A percentile compares a stretch with the other conserved stretches of the same genome.
Conservation (phyloP, 2,329 filamentous ascomycete species). For the Fusarium zealandicum region DNA sequence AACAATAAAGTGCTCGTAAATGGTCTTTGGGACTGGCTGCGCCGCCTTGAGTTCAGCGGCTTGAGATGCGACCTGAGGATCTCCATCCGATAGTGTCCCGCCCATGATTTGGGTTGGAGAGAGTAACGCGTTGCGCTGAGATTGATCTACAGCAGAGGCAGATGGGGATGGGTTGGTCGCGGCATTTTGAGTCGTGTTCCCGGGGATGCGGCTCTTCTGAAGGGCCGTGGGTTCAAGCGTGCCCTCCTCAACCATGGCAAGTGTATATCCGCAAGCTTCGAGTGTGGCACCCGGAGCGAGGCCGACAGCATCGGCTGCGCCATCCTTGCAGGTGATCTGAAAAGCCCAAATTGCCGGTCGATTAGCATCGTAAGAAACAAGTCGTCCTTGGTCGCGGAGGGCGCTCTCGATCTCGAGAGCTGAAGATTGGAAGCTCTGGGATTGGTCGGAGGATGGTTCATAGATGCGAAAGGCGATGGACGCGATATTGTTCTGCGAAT, state of each 20-base stretch:
- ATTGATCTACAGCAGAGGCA: slow-evolving; percentile 50
- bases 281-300: slow-evolving; percentile 49
- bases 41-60: slow-evolving; percentile 34
- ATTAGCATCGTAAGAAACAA: slow-evolving; percentile 60
- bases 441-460: slow-evolving; percentile 55
- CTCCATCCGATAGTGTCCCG: slow-evolving; percentile 37
- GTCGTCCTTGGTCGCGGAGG: slow-evolving; percentile 60
- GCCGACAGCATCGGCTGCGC: slow-evolving; percentile 35
- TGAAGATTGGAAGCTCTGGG: slow-evolving; percentile 54
- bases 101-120: slow-evolving; percentile 28
- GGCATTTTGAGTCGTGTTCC: slow-evolving; percentile 52
- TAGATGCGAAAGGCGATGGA: slow-evolving; percentile 64
- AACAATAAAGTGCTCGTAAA: slow-evolving; percentile 62
- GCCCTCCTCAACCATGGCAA: slow-evolving; percentile 58
- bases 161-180: slow-evolving; percentile 56
- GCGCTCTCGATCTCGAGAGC: slow-evolving; percentile 60
- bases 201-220: slow-evolving; percentile 52
- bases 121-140: slow-evolving; percentile 37
- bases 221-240: slow-evolving; percentile 58
- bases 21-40: slow-evolving; percentile 48
- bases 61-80: slow-evolving; percentile 42
- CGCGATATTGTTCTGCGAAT: slow-evolving; percentile 61
- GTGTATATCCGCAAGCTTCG: slow-evolving; percentile 53
- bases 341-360: slow-evolving; percentile 64
- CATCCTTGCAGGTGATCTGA: slow-evolving; percentile 54